Evolutionary conservation across 108 stramenopile species (phyloP).

Genomic region (Skeletonema marinoi): DNA sequence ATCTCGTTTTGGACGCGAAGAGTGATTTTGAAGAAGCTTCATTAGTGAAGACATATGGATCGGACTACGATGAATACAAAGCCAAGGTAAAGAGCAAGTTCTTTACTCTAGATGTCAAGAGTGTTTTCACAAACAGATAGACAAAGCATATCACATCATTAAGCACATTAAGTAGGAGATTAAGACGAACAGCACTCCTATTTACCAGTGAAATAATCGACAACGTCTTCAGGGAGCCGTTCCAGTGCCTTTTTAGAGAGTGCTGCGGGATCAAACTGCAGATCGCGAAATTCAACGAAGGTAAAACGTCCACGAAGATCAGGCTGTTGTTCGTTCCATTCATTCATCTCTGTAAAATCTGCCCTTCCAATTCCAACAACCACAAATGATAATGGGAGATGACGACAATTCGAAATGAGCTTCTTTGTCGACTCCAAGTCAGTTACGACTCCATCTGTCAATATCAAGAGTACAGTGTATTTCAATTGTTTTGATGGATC

Average conservation of each 20-base stretch:
- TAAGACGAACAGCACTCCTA: constrained; percentile 9
- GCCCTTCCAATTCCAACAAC: constrained; percentile 81
- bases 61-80: constrained; percentile 42
- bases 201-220: constrained; percentile 38
- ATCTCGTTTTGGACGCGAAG: constrained; percentile 55
- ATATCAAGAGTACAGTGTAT: constrained; percentile 74
- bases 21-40: constrained; percentile 59
- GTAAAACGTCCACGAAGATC: constrained; percentile 38
- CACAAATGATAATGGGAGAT: constrained; percentile 74
- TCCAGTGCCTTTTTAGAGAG: constrained; percentile 49
- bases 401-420: constrained; percentile 47
- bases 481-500: constrained; percentile 24
- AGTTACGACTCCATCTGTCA: constrained; percentile 86
- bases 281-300: constrained; percentile 56
- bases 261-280: constrained; percentile 51
- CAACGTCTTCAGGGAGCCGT: constrained; percentile 47
- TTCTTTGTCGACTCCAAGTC: constrained; percentile 75
- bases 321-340: constrained; percentile 11
- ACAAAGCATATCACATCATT: not conserved
- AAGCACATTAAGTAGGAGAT: not conserved
- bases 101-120: constrained; percentile 22
- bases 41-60: constrained; percentile 35
- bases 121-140: not conserved
- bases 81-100: constrained; percentile 48
- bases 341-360: constrained; percentile 34